A percentile compares a stretch with the other conserved stretches of the same genome.
These are phyloP conservation scores for Phytopythium helicoides DNA, from an alignment of 352 stramenopile genomes.

Conservation along the genomic window DNA sequence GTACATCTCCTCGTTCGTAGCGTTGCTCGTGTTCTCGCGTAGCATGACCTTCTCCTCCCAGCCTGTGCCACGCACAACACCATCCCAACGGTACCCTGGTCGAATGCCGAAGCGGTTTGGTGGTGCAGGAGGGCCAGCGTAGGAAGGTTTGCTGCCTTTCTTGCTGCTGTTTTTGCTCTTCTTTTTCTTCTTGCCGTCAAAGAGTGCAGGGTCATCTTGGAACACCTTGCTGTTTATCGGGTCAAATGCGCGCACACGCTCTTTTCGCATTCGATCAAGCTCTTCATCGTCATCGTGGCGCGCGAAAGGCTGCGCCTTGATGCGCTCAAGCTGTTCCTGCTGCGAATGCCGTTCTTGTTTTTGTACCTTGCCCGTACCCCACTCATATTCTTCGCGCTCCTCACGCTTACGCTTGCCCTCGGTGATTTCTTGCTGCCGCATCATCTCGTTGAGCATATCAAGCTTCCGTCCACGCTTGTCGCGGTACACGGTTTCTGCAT, in stretches of 20 bases:
- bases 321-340: constrained; percentile 58
- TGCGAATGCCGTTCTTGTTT: constrained; percentile 65
- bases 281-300: constrained; percentile 68
- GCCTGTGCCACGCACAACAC: constrained; percentile 94
- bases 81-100: constrained; percentile 98
- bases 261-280: constrained; percentile 56
- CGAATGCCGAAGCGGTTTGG: constrained; percentile 88
- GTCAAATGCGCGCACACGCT: constrained; percentile 68
- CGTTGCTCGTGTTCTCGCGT: constrained; percentile 60
- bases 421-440: constrained; percentile 74
- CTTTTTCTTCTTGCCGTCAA: constrained; percentile 23
- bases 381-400: constrained; percentile 78
- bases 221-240: constrained; percentile 81
- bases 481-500: constrained; percentile 82
- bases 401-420: constrained; percentile 77
- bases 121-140: constrained; percentile 62
- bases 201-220: constrained; percentile 44
- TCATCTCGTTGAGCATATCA: constrained; percentile 85
- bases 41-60: constrained; percentile 95
- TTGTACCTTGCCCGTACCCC: constrained; percentile 79
- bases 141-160: constrained; percentile 58
- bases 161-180: constrained; percentile 42
- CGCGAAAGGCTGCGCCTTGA: constrained; percentile 65
- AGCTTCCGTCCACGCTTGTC: constrained; percentile 82
- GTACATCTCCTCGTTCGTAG: constrained; percentile 72